Evolutionary conservation across 2,329 filamentous ascomycete genomes (phyloP), one percentile per base, ranked within the genome.

Genomic region (Monilinia polystroma): DNA sequence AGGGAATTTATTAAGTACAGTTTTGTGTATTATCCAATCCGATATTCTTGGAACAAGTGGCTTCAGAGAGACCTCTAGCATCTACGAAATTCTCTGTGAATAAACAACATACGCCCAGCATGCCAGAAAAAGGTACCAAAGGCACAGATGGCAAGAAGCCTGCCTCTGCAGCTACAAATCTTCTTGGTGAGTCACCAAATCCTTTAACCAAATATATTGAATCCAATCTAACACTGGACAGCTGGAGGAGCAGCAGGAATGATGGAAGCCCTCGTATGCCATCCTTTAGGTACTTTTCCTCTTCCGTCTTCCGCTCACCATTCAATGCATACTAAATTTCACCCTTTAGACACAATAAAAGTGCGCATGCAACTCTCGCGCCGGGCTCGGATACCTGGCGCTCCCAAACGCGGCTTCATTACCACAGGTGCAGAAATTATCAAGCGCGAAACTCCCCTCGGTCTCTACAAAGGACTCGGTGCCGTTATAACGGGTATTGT

Each of bases 311-410:
- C 26, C 18, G 23, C 18, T 53, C 38, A 43, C 5, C 41, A 18
- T 16, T 43, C 5, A 54, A 6, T 10, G n/a, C 41, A 26, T 32
- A 32, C 35, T 18, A 26, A 41, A 20, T 32, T 49, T 8, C 53
- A 16, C 23, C 23, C n/a, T 2, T 35, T 32, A 91, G 92, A 97
- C 80, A 97, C 93, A 68, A 96, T 98, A 83, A 97, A 99, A 85
- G 95, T 99, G 70, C 93, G 95, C 74, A 99, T 99, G 96, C 95
- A 99, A 82, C 89, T 99, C 68, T 98, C 95, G 66, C 86, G 90
- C 72, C 88, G 95, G 78, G 92, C 91, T 60, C 86, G 90, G 72
- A 85, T 87, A 68, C 93, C 93, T 66, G 95, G 95, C 69, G 87
- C 80, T 51, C 92, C 93, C 75, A 88, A 90, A 74, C 90, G 93